phyloP scores from a whole-genome alignment of 306 rosid genomes.

The Quercus variabilis region DNA sequence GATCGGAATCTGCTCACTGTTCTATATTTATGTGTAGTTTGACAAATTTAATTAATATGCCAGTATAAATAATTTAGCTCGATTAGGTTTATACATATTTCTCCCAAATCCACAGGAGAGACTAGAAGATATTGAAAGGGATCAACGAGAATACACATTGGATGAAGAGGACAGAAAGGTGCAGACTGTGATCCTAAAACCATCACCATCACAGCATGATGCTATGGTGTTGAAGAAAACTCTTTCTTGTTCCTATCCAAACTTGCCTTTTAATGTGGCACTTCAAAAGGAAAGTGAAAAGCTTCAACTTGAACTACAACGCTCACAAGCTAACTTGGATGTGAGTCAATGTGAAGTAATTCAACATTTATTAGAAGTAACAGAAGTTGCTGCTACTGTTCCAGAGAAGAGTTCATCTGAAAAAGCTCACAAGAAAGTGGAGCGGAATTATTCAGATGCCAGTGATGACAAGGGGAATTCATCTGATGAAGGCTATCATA shows the following conservation, averaged over 20 bases:
- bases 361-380: constrained; percentile 84
- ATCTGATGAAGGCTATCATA: constrained; percentile 51
- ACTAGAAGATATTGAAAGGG: constrained; percentile 80
- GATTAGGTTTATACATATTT: constrained; percentile 12
- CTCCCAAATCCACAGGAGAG: constrained; percentile 65
- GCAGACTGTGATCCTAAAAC: constrained; percentile 84
- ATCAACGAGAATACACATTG: constrained; percentile 93
- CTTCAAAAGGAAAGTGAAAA: constrained; percentile 87
- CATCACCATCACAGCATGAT: constrained; percentile 68
- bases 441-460: constrained; percentile 42
- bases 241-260: constrained; percentile 91
- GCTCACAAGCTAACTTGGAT: constrained; percentile 81
- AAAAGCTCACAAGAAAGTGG: constrained; percentile 58
- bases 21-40: background rate
- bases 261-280: constrained; percentile 75
- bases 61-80: constrained; percentile 4
- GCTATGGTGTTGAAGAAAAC: constrained; percentile 80
- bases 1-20: constrained; percentile 2
- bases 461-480: constrained; percentile 45
- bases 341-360: constrained; percentile 89
- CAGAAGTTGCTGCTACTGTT: constrained; percentile 60
- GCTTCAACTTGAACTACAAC: constrained; percentile 83
- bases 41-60: background rate
- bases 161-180: constrained; percentile 88
- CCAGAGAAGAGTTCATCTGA: constrained; percentile 57